These are phyloP conservation scores for Claviceps paspali DNA, from an alignment of 2,329 filamentous ascomycete species.

Conservation along the genomic window DNA sequence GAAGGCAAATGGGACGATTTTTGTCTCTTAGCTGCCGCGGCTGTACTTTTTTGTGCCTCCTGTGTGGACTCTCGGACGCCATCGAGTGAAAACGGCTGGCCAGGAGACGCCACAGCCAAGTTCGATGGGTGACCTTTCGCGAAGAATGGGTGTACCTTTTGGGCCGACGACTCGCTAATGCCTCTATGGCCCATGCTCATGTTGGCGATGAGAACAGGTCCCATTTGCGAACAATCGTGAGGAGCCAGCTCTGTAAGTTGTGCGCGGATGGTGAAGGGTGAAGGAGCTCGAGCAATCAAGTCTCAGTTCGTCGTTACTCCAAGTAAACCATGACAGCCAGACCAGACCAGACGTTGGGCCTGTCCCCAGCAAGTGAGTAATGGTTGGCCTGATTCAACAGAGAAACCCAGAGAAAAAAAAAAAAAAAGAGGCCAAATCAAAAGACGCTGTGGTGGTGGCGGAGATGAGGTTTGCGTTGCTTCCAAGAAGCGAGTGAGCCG, in stretches of 20 bases:
- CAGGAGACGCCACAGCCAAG: neutral
- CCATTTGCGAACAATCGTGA: no score
- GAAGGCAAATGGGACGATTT: slow-evolving; percentile 6
- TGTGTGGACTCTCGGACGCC: neutral
- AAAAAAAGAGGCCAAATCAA: no score
- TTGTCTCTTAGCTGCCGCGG: slow-evolving; percentile 1
- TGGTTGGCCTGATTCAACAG: no score
- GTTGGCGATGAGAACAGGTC: slow-evolving; percentile 23
- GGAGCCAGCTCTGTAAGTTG: no score
- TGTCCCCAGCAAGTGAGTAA: no score
- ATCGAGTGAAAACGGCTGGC: neutral
- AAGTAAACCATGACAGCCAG: neutral
- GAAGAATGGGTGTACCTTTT: slow-evolving; percentile 43
- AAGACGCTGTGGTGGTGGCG: no score
- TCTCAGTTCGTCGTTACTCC: neutral
- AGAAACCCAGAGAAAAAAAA: no score
- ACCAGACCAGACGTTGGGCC: neutral
- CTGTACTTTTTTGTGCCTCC: neutral
- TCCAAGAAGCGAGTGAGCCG: no score
- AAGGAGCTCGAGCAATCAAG: neutral
- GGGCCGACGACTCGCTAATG: slow-evolving; percentile 18
- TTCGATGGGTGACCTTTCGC: slow-evolving; percentile 12
- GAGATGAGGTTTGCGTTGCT: no score
- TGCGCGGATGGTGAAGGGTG: neutral
- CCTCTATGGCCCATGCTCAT: slow-evolving; percentile 32